phyloP scores from a whole-genome alignment of 2,329 filamentous ascomycete species.

The Mycosphaerella sp. region DNA sequence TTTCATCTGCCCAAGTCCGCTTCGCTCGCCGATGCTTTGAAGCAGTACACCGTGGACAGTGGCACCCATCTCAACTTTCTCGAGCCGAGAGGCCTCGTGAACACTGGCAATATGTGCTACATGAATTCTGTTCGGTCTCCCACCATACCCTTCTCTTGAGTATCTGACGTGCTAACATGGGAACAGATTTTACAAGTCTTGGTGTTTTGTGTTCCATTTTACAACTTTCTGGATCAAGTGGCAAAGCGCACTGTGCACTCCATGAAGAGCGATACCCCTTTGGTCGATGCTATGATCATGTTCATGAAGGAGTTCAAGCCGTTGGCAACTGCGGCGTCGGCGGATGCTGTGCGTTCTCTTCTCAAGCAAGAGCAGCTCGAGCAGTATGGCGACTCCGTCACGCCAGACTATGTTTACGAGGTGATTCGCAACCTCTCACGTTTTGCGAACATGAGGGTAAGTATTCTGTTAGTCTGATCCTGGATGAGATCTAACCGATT shows the following conservation, averaged over 20 bases:
- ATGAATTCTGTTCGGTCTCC: slow-evolving; percentile 94
- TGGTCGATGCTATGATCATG: slow-evolving; percentile 95
- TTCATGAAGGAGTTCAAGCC: slow-evolving; percentile 89
- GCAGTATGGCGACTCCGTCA: slow-evolving; percentile 84
- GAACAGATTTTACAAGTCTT: slow-evolving; percentile 84
- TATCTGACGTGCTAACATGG: slow-evolving; percentile 1
- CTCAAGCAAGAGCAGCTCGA: slow-evolving; percentile 80
- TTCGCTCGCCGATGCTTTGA: slow-evolving; percentile 70
- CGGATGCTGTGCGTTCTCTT: slow-evolving; percentile 64
- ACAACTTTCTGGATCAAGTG: slow-evolving; percentile 83
- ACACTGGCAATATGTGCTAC: slow-evolving; percentile 99
- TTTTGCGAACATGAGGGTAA: slow-evolving; percentile 85
- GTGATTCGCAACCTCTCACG: slow-evolving; percentile 79
- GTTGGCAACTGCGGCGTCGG: slow-evolving; percentile 68
- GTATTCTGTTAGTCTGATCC: slow-evolving; percentile 29
- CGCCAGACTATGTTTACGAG: slow-evolving; percentile 91
- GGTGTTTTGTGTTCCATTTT: slow-evolving; percentile 89
- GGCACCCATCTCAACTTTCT: slow-evolving; percentile 69
- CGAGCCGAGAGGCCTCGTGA: slow-evolving; percentile 87
- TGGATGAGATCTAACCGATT: slow-evolving; percentile 20
- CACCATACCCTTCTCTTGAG: neutral
- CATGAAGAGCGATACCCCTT: slow-evolving; percentile 90
- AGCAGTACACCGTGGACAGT: slow-evolving; percentile 61
- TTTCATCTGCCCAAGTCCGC: slow-evolving; percentile 38
- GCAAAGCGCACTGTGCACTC: slow-evolving; percentile 77